Percentiles rank a stretch among this genome's conserved stretches.
phyloP scores from a whole-genome alignment of 2,329 filamentous ascomycete genomes.

The Ascosphaera apis region DNA sequence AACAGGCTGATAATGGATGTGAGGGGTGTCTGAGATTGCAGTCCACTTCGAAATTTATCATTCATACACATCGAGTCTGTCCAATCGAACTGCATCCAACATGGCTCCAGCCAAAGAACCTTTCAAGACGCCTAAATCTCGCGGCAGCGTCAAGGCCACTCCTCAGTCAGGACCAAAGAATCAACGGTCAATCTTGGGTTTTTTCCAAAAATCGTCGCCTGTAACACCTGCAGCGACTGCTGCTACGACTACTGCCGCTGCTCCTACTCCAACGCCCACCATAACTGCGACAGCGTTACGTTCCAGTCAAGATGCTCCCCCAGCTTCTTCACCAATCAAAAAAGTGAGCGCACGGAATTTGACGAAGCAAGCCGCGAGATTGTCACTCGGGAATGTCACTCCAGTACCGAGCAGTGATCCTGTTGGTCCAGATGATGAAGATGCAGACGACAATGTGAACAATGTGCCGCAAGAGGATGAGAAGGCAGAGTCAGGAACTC shows the following conservation, averaged over 20 bases:
- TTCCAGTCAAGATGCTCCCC: background rate
- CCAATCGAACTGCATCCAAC: slow-evolving; percentile 12
- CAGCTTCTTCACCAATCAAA: background rate
- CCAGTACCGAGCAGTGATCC: slow-evolving; percentile 65
- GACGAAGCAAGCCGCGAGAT: background rate
- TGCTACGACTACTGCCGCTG: slow-evolving; percentile 5
- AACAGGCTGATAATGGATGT: no score
- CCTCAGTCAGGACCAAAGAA: slow-evolving; percentile 29
- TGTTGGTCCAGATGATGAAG: slow-evolving; percentile 39
- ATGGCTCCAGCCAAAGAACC: slow-evolving; percentile 7
- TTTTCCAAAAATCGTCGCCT: slow-evolving; percentile 42
- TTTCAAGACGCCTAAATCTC: background rate
- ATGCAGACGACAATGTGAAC: background rate
- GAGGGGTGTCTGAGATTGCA: no score
- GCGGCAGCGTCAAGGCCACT: slow-evolving; percentile 15
- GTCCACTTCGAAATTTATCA: background rate
- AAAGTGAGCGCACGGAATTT: background rate
- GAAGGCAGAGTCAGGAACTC: background rate
- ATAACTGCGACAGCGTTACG: background rate
- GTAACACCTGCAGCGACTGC: slow-evolving; percentile 16
- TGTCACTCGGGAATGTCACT: slow-evolving; percentile 29
- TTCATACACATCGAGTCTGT: background rate
- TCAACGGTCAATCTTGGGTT: slow-evolving; percentile 53
- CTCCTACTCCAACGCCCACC: slow-evolving; percentile 8
- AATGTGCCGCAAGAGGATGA: background rate